Base-by-base conservation (phyloP, 2,329 filamentous ascomycete species). In the Grosmannia penicillata region DNA sequence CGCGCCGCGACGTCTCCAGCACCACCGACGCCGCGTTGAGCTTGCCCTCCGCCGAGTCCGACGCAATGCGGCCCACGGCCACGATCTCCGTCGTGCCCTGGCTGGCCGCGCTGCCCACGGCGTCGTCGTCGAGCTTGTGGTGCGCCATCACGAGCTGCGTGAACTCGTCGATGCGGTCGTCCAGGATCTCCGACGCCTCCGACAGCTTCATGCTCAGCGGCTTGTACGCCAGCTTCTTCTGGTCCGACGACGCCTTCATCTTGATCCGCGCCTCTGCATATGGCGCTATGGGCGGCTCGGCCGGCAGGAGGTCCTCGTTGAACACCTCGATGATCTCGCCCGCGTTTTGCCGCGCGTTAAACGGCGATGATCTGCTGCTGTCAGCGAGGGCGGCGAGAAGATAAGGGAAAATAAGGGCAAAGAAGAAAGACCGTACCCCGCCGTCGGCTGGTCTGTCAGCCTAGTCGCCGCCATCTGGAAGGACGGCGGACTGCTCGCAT, bases 121-220 rank as follows among this genome's bases (percentile, higher is more conserved):
- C 80, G 15, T 73, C 71, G 42, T 91, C 79, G 15, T 91, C 82
- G 6, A 94, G 64, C 13, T 72, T 65, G 56, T 93, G 74, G 47
- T 86, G 67, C 40, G 79, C 72, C 58, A 83, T 77, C 6, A 93
- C 67, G 2, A 86, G 57, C n/a, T 65, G 62, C 42, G 75, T 69
- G 51, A 95, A 94, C 45, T 87, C 85, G 50, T 96, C 86, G 62
- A 98, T 95, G 49, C 86, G 72, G 58, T 96, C 89, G 58, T 98
- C 91, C 8, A 96, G 70, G 32, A 94, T 83, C 56, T 94, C 87
- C 5, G 89, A 93, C 0, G 85, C 78, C 55, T 95, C 87, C 6
- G 84, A 87, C 7, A 91, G 68, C 52, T 94, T 93, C 86, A 96
- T 94, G 3, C 84, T 81, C 67, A 96, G 78, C 2, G 86, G 83